Percentiles rank a stretch among this genome's conserved stretches.
These are phyloP conservation scores for Cordia subcordata DNA, from an alignment of 257 asterid species.

Conservation along the genomic window DNA sequence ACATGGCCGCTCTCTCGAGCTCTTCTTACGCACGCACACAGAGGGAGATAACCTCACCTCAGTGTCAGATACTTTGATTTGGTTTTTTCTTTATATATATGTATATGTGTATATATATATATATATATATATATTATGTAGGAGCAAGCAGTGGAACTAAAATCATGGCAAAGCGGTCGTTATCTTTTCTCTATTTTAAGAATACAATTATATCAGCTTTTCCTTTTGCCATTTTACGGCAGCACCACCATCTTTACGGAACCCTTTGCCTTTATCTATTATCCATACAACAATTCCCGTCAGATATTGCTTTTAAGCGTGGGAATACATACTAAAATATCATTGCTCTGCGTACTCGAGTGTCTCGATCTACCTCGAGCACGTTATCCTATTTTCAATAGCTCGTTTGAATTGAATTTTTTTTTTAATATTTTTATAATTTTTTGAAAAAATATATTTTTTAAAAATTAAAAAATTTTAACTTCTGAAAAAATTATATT, in stretches of 20 bases:
- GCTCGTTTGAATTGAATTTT: no score
- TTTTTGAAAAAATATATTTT: no score
- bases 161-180: not conserved
- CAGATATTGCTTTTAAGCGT: no score
- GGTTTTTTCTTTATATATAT: slow-evolving; percentile 3
- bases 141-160: not conserved
- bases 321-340: no score
- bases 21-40: not conserved
- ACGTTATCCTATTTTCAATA: no score
- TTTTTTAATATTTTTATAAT: no score
- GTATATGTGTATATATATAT: no score
- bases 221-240: slow-evolving; percentile 14
- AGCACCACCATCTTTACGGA: slow-evolving; percentile 2
- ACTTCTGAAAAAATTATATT: no score
- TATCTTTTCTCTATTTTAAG: not conserved
- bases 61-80: slow-evolving; percentile 5
- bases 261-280: not conserved
- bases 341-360: no score
- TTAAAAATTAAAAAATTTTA: no score
- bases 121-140: no score
- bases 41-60: not conserved
- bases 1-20: not conserved
- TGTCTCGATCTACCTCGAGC: no score
- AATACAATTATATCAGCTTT: not conserved
- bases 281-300: not conserved